phyloP scores from a whole-genome alignment of 1,284 basidiomycete species.

The Fomitopsis palustris region DNA sequence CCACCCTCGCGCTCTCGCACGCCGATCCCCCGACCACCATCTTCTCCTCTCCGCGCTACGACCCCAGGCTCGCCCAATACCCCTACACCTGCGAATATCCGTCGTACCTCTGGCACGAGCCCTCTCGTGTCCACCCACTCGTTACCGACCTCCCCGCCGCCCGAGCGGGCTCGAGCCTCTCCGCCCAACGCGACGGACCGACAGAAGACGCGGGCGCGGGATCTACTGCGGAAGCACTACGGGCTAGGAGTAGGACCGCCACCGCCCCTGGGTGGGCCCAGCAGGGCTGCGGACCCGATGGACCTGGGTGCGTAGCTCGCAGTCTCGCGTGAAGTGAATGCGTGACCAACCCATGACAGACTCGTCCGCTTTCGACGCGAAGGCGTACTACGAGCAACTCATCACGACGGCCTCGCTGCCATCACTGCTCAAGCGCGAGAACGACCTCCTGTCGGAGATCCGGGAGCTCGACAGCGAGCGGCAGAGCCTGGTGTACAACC shows the following conservation, averaged over 20 bases:
- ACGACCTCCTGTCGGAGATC: conserved; percentile 82
- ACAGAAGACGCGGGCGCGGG: conserved; percentile 65
- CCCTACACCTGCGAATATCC: conserved; percentile 2
- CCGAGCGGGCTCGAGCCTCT: not conserved
- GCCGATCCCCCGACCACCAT: conserved; percentile 18
- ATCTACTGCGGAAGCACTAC: conserved; percentile 80
- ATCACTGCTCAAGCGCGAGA: conserved; percentile 70
- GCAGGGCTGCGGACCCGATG: conserved; percentile 68
- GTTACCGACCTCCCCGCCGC: conserved; percentile 12
- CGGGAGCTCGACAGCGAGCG: conserved; percentile 84
- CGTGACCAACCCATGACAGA: conserved; percentile 38
- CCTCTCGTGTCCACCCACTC: not conserved
- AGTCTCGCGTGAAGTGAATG: conserved; percentile 10
- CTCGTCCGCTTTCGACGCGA: conserved; percentile 78
- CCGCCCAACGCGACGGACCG: conserved; percentile 13
- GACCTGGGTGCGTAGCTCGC: conserved; percentile 52
- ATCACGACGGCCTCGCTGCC: conserved; percentile 77
- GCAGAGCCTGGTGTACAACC: conserved; percentile 90
- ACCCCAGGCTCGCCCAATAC: conserved; percentile 17
- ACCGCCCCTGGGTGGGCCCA: conserved; percentile 39
- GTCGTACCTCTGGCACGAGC: conserved; percentile 1
- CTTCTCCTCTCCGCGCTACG: conserved; percentile 25
- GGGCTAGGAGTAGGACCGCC: conserved; percentile 73
- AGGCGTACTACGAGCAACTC: conserved; percentile 78
- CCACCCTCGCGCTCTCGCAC: conserved; percentile 15